Evolutionary conservation across 2,329 filamentous ascomycete genomes (phyloP), one percentile per base, ranked within the genome.

Genomic region (Fusarium temperatum): DNA sequence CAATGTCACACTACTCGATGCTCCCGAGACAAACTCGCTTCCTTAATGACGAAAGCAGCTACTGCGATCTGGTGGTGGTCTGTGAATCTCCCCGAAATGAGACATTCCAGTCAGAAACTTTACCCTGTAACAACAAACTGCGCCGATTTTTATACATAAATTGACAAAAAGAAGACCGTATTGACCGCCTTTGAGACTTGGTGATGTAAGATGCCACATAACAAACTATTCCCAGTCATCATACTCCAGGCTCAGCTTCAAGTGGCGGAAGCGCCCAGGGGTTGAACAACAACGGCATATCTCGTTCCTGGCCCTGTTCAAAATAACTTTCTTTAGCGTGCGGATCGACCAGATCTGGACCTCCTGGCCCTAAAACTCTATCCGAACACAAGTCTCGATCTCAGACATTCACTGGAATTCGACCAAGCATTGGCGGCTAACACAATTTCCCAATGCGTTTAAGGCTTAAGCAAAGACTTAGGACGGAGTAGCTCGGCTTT

Each of bases 321-420:
- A 41, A 42, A 12, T 48, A 57, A 32, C 10, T 22, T 44, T 45
- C 13, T 9, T 24, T 63, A 63, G 70, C 39, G 24, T 13, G 20
- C 0, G 22, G 30, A 42, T 30, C 47, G 28, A 71, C 38, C 36
- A 42, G 39, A 60, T 70, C 61, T 63, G 24, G 28, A 32, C 32
- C 68, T 47, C 14, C 36, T 10, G 30, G 47, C n/a, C 45, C 56
- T 44, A n/a, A 35, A 74, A 74, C 66, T 10, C 28, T 71, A 58
- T 74, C 39, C 50, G 35, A 47, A 24, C 15, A 8, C 8, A n/a
- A 42, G 56, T 36, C 35, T 55, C 39, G 28, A 62, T 55, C 38
- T 57, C 18, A 51, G 53, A 51, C 38, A 56, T 30, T 1, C 10
- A 48, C 61, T 73, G 70, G 70, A 73, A 73, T 74, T 63, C 22